These are phyloP conservation scores for Stropharia rugosoannulata DNA, from an alignment of 768 basidiomycete species.

Conservation along the genomic window DNA sequence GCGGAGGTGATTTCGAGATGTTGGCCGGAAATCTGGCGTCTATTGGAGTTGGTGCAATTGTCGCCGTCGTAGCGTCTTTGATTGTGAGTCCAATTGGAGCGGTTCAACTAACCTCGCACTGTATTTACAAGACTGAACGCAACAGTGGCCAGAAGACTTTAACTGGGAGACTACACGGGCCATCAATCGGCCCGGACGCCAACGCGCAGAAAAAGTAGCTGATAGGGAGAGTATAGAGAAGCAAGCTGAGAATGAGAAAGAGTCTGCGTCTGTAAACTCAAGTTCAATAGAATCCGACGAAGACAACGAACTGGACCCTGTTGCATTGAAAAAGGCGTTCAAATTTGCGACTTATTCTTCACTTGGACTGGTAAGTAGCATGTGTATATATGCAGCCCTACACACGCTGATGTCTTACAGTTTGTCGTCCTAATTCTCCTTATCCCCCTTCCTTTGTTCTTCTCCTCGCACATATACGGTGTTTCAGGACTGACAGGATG, in stretches of 20 bases:
- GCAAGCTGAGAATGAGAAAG: slow-evolving; percentile 15
- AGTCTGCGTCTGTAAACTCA: slow-evolving; percentile 33
- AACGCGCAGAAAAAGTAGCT: slow-evolving; percentile 14
- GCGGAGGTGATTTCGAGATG: slow-evolving; percentile 64
- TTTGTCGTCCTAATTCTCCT: slow-evolving; percentile 65
- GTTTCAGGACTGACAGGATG: slow-evolving; percentile 69
- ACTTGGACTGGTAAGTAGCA: slow-evolving; percentile 51
- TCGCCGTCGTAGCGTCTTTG: slow-evolving; percentile 63
- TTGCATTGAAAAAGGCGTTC: slow-evolving; percentile 70
- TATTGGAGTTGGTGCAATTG: slow-evolving; percentile 77
- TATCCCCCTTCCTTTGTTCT: slow-evolving; percentile 87
- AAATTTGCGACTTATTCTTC: slow-evolving; percentile 79
- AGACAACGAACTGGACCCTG: slow-evolving; percentile 64
- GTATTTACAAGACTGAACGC: background rate
- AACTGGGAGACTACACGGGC: slow-evolving; percentile 78
- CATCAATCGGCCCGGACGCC: slow-evolving; percentile 53
- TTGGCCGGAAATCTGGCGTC: slow-evolving; percentile 88
- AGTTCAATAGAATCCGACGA: slow-evolving; percentile 32
- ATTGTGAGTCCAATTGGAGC: slow-evolving; percentile 43
- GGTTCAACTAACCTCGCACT: background rate
- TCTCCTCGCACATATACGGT: slow-evolving; percentile 70
- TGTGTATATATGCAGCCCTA: background rate
- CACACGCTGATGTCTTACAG: slow-evolving; percentile 27
- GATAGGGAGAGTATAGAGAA: slow-evolving; percentile 32
- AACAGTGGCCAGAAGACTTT: slow-evolving; percentile 77